Evolutionary conservation across 208 protist species (phyloP).

Genomic region (Trypanosoma boissoni): DNA sequence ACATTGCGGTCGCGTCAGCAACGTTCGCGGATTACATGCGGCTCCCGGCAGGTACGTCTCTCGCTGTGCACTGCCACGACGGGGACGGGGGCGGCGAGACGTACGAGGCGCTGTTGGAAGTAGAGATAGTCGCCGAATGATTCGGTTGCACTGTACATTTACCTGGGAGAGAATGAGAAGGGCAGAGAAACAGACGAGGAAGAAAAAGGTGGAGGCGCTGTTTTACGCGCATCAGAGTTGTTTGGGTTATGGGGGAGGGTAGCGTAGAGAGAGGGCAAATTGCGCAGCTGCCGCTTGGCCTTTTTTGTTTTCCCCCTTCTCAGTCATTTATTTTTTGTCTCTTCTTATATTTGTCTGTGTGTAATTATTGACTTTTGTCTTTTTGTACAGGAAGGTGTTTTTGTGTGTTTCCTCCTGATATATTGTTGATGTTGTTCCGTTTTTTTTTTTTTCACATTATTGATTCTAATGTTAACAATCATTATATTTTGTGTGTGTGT

Average conservation of each 20-base stretch:
- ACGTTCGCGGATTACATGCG: constrained; percentile 46
- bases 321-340: constrained; percentile 15
- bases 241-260: no score
- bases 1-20: constrained; percentile 28
- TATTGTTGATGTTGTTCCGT: not conserved
- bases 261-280: no score
- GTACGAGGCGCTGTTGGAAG: constrained; percentile 54
- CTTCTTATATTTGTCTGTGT: not conserved
- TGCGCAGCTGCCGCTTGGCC: no score
- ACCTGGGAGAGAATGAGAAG: constrained; percentile 4
- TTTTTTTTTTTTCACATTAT: constrained; percentile 4
- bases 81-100: constrained; percentile 23
- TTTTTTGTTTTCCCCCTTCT: no score
- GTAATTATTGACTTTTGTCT: not conserved
- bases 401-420: no score
- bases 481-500: no score
- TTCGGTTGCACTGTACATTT: no score
- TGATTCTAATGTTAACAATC: no score
- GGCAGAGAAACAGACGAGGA: constrained; percentile 2
- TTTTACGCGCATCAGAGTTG: no score
- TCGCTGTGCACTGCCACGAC: constrained; percentile 48
- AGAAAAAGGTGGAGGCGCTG: no score
- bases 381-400: no score
- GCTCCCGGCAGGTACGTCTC: constrained; percentile 29
- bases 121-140: constrained; percentile 37